Evolutionary conservation across 2,329 filamentous ascomycete genomes (phyloP), one percentile per base, ranked within the genome.

Genomic region (Apiospora arundinis): DNA sequence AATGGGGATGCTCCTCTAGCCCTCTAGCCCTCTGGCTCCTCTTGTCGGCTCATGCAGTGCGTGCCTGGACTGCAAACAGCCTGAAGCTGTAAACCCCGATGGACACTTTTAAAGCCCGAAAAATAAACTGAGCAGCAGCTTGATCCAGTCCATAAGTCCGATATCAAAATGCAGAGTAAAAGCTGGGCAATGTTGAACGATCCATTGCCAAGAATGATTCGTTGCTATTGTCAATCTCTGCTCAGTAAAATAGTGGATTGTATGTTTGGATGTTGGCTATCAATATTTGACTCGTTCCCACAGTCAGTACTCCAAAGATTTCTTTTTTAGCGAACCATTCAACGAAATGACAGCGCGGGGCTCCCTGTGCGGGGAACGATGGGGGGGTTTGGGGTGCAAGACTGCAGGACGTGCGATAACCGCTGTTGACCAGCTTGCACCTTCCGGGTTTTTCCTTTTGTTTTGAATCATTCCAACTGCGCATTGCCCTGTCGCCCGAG

Each of bases 281-380:
- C 28, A n/a, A 60, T 32, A 32, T 32, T 32, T 37, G 52, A 37
- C 52, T n/a, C 9, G 52, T 60, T 37, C 25, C 49, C 49, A 56
- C 49, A 56, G 16, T 18, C 25, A 56, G 25, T 28, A 32, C 49
- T 56, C 25, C 49, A 56, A 25, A 32, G 4, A 52, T 16, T 3
- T 2, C 2, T 45, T 45, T 18, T 11, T 21, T 60, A 60, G 52
- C 52, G 52, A 60, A 12, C 52, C 52, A 37, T 60, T 37, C 28
- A 37, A 60, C 52, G 52, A n/a, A 60, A 37, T 60, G 52, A 32
- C 52, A 60, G 32, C 52, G 52, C 52, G 52, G 52, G 56, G 56
- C 56, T 63, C 18, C 56, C 6, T n/a, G 56, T n/a, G 56, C 56
- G 56, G 56, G 56, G 56, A 63, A 40, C 18, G 16, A 40, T 40